Percentiles rank a stretch among this genome's conserved stretches.
phyloP scores from a whole-genome alignment of 2,329 filamentous ascomycete genomes.

The Pleoardoris graminearum region DNA sequence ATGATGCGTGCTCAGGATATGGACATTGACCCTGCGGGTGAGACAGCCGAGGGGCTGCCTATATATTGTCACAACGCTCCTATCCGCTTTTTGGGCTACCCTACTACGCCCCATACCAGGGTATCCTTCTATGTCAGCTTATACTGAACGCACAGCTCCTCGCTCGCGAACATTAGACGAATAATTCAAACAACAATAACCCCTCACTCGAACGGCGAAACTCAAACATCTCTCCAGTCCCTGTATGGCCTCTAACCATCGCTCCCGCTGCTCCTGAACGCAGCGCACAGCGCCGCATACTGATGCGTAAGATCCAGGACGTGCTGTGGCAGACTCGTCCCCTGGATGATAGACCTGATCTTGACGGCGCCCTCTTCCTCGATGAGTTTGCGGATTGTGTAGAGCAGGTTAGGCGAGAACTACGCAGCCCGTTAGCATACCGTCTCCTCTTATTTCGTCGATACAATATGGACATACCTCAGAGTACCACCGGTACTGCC shows the following conservation, averaged over 20 bases:
- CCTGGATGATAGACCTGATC: slow-evolving; percentile 94
- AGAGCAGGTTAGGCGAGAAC: slow-evolving; percentile 91
- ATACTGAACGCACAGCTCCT: slow-evolving; percentile 4
- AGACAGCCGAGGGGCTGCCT: no score
- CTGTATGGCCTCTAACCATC: slow-evolving; percentile 7
- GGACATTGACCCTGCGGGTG: no score
- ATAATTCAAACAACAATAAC: not conserved
- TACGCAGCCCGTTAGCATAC: slow-evolving; percentile 36
- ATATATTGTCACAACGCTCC: not conserved
- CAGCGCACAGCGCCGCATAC: slow-evolving; percentile 91
- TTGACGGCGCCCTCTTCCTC: slow-evolving; percentile 98
- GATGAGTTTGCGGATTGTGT: slow-evolving; percentile 86
- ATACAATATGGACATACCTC: slow-evolving; percentile 59
- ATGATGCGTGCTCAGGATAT: no score
- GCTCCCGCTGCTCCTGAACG: slow-evolving; percentile 63
- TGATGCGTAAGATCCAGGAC: slow-evolving; percentile 95
- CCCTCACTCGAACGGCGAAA: no score
- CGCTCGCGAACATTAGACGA: slow-evolving; percentile 20
- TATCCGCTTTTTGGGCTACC: not conserved
- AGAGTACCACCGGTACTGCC: slow-evolving; percentile 99
- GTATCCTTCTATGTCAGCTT: not conserved
- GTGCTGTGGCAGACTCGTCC: slow-evolving; percentile 88
- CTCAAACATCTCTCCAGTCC: not conserved
- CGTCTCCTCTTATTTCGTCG: not conserved
- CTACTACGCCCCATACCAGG: not conserved